These are phyloP conservation scores for Parmales sp. DNA, from an alignment of 108 stramenopile genomes.

Conservation along the genomic window DNA sequence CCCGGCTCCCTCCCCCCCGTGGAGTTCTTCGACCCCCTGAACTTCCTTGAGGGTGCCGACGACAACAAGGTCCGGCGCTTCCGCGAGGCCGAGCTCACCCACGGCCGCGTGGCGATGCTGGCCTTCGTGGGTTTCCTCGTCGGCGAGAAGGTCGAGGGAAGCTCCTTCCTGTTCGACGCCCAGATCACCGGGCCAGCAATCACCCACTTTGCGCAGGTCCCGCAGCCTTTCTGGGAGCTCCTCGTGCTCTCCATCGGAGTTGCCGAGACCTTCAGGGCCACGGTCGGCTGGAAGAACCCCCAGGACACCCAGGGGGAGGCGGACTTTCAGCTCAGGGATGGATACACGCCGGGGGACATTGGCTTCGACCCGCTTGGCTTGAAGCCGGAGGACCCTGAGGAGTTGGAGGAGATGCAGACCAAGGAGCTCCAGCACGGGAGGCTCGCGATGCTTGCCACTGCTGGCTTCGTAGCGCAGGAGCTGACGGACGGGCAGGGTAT, in stretches of 20 bases:
- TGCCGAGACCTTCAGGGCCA: constrained; percentile 44
- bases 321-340: constrained; percentile 19
- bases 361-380: constrained; percentile 76
- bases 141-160: constrained; percentile 57
- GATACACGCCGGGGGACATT: constrained; percentile 65
- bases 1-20: neutral
- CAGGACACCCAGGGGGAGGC: constrained; percentile 38
- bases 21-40: neutral
- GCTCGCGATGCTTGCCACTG: constrained; percentile 74
- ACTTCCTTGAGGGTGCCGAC: constrained; percentile 12
- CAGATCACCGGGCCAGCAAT: constrained; percentile 75
- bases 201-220: constrained; percentile 70
- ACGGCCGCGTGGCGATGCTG: constrained; percentile 62
- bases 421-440: constrained; percentile 86
- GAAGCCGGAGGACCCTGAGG: constrained; percentile 57
- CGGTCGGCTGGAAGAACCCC: constrained; percentile 59
- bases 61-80: constrained; percentile 6
- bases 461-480: constrained; percentile 75
- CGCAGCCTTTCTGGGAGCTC: constrained; percentile 46
- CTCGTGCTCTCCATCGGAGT: constrained; percentile 50
- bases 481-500: constrained; percentile 61
- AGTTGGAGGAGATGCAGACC: constrained; percentile 51
- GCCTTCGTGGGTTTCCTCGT: constrained; percentile 54
- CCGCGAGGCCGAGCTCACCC: constrained; percentile 47
- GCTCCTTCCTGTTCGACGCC: constrained; percentile 62